Conservation (phyloP, 2,329 filamentous ascomycete species). For the Ceratocystis harringtonii region DNA sequence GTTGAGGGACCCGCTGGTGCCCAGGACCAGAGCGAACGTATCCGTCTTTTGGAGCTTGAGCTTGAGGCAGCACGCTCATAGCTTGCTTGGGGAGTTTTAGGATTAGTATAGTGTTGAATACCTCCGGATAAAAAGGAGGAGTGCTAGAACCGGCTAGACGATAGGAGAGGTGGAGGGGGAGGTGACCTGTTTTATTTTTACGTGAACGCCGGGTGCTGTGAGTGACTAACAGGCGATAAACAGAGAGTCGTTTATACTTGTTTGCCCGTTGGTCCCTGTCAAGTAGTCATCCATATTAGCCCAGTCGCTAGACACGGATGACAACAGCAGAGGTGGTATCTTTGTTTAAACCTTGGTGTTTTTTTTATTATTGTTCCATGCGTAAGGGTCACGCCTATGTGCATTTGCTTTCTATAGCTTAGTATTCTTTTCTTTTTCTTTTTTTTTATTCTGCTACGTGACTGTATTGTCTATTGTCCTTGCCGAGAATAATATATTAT, state of each 20-base stretch:
- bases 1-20: conserved; percentile 36
- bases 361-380: no score
- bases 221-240: no score
- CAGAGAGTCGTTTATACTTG: background rate
- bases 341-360: no score
- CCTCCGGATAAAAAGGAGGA: background rate
- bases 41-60: conserved; percentile 52
- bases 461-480: no score
- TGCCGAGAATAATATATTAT: no score
- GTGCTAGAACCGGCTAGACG: background rate
- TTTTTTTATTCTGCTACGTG: no score
- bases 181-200: background rate
- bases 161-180: background rate
- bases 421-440: no score
- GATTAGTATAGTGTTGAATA: background rate
- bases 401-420: no score
- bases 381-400: no score
- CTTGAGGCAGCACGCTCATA: conserved; percentile 48
- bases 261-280: background rate
- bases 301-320: no score
- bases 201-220: background rate
- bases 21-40: conserved; percentile 51
- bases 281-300: background rate
- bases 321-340: no score
- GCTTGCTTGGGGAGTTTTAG: background rate